Conservation (phyloP, 345 rosid genomes). For the Moricandia arvensis region DNA sequence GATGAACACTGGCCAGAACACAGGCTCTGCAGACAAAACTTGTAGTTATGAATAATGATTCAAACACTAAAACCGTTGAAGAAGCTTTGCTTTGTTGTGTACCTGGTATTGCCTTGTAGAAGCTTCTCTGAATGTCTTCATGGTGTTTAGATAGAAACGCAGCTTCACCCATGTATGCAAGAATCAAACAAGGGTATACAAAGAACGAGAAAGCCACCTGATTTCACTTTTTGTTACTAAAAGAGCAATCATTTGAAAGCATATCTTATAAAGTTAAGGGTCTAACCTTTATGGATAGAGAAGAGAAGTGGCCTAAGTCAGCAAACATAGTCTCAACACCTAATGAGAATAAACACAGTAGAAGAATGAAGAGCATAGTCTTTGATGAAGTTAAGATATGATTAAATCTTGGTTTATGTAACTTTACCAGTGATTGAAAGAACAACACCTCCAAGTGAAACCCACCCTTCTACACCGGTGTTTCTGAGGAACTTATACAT, state of each 20-base stretch:
- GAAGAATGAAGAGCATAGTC: conserved; percentile 6
- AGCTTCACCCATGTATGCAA: conserved; percentile 95
- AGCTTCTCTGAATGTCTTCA: conserved; percentile 73
- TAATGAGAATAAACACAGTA: conserved; percentile 29
- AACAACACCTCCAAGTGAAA: conserved; percentile 85
- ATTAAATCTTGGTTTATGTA: not conserved
- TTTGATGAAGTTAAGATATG: not conserved
- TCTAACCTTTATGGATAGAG: conserved; percentile 72
- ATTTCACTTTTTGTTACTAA: conserved; percentile 2
- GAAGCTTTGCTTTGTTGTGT: conserved; percentile 18
- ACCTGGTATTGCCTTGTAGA: conserved; percentile 90
- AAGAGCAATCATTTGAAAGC: not conserved
- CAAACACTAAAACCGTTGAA: not conserved
- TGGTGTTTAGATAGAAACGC: conserved; percentile 78
- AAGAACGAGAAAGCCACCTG: conserved; percentile 73
- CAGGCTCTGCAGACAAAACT: conserved; percentile 51
- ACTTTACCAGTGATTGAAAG: conserved; percentile 74
- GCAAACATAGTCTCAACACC: conserved; percentile 90
- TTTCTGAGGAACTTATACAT: conserved; percentile 66
- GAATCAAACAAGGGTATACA: conserved; percentile 80
- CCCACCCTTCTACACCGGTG: conserved; percentile 80
- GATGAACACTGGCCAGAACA: conserved; percentile 85
- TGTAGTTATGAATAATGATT: not conserved
- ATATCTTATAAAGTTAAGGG: conserved; percentile 6
- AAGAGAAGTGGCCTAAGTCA: conserved; percentile 85